A percentile compares a stretch with the other conserved stretches of the same genome.
These are phyloP conservation scores for Ostreobium quekettii DNA, from an alignment of 139 green algal species.

Conservation along the genomic window DNA sequence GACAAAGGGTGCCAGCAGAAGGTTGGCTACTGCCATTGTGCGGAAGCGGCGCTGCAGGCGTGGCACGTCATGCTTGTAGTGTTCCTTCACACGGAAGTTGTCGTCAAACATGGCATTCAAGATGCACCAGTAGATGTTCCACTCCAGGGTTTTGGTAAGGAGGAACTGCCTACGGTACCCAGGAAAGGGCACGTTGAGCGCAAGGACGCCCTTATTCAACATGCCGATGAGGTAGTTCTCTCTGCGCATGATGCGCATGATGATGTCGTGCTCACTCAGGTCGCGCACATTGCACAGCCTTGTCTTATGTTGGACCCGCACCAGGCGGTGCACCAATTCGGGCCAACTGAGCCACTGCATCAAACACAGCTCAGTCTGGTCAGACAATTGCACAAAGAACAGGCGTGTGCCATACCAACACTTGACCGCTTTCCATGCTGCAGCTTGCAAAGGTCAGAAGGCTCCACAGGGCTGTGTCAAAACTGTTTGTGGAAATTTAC, in stretches of 20 bases:
- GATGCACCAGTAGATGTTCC: slow-evolving; percentile 83
- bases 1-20: slow-evolving; percentile 78
- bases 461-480: too few species aligned
- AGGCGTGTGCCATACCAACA: too few species aligned
- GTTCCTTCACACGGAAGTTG: slow-evolving; percentile 49
- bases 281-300: slow-evolving; percentile 68
- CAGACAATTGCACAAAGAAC: too few species aligned
- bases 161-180: slow-evolving; percentile 41
- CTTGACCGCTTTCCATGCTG: too few species aligned
- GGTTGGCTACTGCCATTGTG: slow-evolving; percentile 50
- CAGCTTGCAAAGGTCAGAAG: too few species aligned
- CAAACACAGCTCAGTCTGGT: slow-evolving; percentile 30
- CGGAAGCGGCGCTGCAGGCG: slow-evolving; percentile 47
- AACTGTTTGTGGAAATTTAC: too few species aligned
- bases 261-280: slow-evolving; percentile 82
- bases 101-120: slow-evolving; percentile 85
- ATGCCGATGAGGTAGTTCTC: slow-evolving; percentile 92
- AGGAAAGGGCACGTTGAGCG: slow-evolving; percentile 43
- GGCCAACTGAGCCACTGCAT: slow-evolving; percentile 64
- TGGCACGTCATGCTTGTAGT: slow-evolving; percentile 44
- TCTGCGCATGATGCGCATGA: slow-evolving; percentile 85
- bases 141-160: slow-evolving; percentile 91
- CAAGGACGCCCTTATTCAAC: slow-evolving; percentile 72
- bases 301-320: slow-evolving; percentile 64
- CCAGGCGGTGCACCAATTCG: slow-evolving; percentile 73